Conservation (phyloP, 192 early-diverging fungal species). For the Funneliformis geosporum region DNA sequence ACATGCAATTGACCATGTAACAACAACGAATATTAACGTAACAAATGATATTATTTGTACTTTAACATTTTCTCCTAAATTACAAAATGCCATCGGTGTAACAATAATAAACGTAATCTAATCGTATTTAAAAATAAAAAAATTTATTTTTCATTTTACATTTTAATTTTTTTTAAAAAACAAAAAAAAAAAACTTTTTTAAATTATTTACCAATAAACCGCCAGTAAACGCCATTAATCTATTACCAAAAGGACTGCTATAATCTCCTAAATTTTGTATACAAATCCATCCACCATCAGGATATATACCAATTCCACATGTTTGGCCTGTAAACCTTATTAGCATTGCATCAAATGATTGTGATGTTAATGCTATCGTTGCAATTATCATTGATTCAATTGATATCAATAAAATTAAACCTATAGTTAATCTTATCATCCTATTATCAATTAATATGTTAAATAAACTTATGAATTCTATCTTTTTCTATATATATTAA, state of each 20-base stretch:
- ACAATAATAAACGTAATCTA: not conserved
- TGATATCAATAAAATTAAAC: not conserved
- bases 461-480: not conserved
- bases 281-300: constrained; percentile 1
- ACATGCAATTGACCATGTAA: constrained; percentile 61
- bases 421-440: not conserved
- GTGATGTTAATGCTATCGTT: constrained; percentile 8
- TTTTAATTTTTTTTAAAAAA: too few species aligned
- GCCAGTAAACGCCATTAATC: not conserved
- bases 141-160: too few species aligned
- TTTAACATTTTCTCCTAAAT: constrained; percentile 5
- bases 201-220: constrained; percentile 9
- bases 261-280: not conserved
- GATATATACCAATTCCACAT: constrained; percentile 14
- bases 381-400: constrained; percentile 10
- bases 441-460: not conserved
- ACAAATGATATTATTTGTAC: constrained; percentile 54
- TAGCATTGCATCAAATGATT: not conserved
- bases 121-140: too few species aligned
- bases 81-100: not conserved
- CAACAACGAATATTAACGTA: constrained; percentile 50
- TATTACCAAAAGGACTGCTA: constrained; percentile 2
- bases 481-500: constrained; percentile 4
- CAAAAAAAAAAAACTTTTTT: too few species aligned
- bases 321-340: not conserved